These are phyloP conservation scores for Brasenia schreberi DNA, from an alignment of 164 flowering plant species.

Conservation along the genomic window DNA sequence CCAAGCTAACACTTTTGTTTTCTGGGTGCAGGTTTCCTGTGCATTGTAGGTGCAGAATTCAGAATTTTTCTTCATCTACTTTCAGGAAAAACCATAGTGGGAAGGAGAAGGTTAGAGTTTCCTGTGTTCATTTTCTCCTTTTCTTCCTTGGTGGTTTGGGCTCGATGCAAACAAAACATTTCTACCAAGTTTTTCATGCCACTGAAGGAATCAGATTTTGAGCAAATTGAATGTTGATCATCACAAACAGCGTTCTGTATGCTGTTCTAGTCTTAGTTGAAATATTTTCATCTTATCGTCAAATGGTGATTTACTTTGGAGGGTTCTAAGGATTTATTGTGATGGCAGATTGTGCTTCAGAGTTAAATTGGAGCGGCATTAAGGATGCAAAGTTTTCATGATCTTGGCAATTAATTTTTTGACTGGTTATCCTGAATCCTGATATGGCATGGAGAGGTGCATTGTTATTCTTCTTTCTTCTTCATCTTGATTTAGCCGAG, in stretches of 20 bases:
- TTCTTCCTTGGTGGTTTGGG: not conserved
- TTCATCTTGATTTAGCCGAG: conserved; percentile 29
- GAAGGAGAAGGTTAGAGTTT: no score
- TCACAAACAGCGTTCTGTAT: not conserved
- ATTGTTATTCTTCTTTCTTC: conserved; percentile 22
- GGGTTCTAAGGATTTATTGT: not conserved
- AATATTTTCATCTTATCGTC: not conserved
- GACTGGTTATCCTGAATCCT: not conserved
- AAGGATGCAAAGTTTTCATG: not conserved
- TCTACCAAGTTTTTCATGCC: not conserved
- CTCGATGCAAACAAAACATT: not conserved
- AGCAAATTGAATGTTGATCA: no score
- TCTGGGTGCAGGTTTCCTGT: not conserved
- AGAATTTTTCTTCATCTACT: not conserved
- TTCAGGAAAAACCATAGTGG: not conserved
- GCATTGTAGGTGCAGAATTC: not conserved
- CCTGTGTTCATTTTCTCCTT: no score
- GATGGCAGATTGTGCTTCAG: not conserved
- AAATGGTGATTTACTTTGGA: not conserved
- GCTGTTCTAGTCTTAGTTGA: not conserved
- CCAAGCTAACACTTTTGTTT: not conserved
- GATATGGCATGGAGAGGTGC: conserved; percentile 38
- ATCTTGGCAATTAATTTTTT: not conserved
- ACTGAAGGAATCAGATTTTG: not conserved
- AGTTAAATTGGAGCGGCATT: not conserved